phyloP scores from a whole-genome alignment of 1,139 yeast species.

The Candida sanyaensis region DNA sequence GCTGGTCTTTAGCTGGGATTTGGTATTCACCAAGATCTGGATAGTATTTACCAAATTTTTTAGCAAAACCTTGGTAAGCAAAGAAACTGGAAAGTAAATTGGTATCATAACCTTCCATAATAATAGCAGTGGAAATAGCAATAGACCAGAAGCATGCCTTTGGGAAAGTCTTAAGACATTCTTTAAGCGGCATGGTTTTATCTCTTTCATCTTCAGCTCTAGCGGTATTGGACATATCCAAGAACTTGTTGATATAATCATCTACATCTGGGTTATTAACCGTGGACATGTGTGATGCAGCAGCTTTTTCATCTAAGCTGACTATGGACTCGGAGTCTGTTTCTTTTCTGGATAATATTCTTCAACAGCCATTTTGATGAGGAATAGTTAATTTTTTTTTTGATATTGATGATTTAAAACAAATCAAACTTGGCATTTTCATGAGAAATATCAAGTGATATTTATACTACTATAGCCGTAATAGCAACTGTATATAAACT shows the following conservation, averaged over 20 bases:
- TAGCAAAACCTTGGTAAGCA: conserved; percentile 38
- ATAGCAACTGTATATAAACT: too few species aligned
- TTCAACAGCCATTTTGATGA: not conserved
- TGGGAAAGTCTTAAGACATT: conserved; percentile 46
- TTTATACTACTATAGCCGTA: too few species aligned
- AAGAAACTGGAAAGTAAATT: conserved; percentile 37
- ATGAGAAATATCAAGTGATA: too few species aligned
- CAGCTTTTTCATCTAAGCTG: conserved; percentile 2
- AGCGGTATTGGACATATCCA: conserved; percentile 45
- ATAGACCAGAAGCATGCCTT: conserved; percentile 46
- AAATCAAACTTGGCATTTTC: too few species aligned
- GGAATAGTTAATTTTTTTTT: not conserved
- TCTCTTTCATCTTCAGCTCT: conserved; percentile 41
- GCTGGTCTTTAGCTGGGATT: conserved; percentile 51
- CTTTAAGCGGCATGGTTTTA: conserved; percentile 40
- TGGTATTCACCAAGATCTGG: conserved; percentile 29
- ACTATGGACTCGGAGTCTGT: conserved; percentile 3
- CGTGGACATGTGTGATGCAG: conserved; percentile 6
- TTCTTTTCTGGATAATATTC: conserved; percentile 3
- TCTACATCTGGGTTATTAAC: conserved; percentile 26
- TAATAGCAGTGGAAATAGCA: conserved; percentile 37
- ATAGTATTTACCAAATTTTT: conserved; percentile 34
- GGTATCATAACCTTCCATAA: conserved; percentile 49
- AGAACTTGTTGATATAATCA: conserved; percentile 41
- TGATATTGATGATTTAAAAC: too few species aligned